Percentiles rank a stretch among this genome's conserved stretches.
Evolutionary conservation across 1,284 basidiomycete genomes (phyloP).

Genomic region (Earliella scabrosa): DNA sequence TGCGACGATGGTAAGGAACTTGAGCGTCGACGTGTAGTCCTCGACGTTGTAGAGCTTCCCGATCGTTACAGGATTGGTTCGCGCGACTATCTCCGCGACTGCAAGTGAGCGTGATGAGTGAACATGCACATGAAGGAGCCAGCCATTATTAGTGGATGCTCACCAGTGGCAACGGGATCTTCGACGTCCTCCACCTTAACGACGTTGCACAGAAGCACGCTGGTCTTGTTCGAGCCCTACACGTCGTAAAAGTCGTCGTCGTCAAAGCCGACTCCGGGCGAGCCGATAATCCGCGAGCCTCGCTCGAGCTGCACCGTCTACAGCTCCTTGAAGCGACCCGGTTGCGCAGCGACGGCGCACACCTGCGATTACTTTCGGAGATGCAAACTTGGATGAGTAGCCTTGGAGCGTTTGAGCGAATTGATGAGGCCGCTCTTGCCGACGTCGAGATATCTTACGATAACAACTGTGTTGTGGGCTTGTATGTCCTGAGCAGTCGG

Average conservation of each 20-base stretch:
- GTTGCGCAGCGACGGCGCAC: conserved; percentile 93
- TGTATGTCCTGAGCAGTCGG: conserved; percentile 91
- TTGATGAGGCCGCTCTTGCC: conserved; percentile 98
- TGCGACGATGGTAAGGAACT: conserved; percentile 92
- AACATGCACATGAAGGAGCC: too few species aligned
- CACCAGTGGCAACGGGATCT: conserved; percentile 89
- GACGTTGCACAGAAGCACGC: conserved; percentile 86
- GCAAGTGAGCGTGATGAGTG: too few species aligned
- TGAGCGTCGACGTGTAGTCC: conserved; percentile 69
- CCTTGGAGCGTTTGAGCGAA: conserved; percentile 88
- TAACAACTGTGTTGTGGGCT: conserved; percentile 78
- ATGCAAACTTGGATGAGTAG: too few species aligned
- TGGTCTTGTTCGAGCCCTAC: conserved; percentile 50
- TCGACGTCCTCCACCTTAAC: conserved; percentile 91
- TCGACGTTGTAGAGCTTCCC: conserved; percentile 87
- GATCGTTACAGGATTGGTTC: conserved; percentile 72
- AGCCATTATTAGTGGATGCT: conserved; percentile 38
- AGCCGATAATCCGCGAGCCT: conserved; percentile 91
- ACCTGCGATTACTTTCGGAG: too few species aligned
- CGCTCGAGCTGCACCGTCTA: conserved; percentile 94
- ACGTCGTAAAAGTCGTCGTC: conserved; percentile 59
- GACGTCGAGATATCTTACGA: conserved; percentile 97
- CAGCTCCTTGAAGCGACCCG: conserved; percentile 95
- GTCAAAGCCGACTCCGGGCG: conserved; percentile 94
- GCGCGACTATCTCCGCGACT: conserved; percentile 84